Evolutionary conservation across 306 rosid genomes (phyloP).

Genomic region (Aeschynomene evenia): DNA sequence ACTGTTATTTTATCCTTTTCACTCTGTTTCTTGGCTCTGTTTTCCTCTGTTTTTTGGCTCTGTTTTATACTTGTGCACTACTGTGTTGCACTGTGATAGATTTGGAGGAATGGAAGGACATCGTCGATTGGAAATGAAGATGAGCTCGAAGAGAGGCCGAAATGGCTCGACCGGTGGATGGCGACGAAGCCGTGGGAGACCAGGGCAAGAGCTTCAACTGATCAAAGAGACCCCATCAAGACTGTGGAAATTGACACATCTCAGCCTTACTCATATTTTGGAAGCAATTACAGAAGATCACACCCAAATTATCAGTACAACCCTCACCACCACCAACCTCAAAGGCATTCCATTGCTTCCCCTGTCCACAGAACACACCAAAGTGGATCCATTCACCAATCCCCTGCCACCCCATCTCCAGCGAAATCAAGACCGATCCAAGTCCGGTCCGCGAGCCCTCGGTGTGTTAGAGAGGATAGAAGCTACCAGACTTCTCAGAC

Average conservation of each 20-base stretch:
- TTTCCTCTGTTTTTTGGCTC: not conserved
- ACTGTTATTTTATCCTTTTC: not conserved
- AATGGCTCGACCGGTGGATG: constrained; percentile 85
- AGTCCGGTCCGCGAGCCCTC: constrained; percentile 84
- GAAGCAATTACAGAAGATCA: constrained; percentile 63
- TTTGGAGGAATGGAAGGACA: constrained; percentile 60
- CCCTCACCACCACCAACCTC: constrained; percentile 62
- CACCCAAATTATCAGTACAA: constrained; percentile 65
- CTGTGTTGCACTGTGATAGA: constrained; percentile 35
- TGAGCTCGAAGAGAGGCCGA: constrained; percentile 73
- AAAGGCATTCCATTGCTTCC: constrained; percentile 63
- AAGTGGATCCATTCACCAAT: constrained; percentile 46
- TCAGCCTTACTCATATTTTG: constrained; percentile 69
- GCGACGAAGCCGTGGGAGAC: constrained; percentile 84
- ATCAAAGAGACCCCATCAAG: constrained; percentile 77
- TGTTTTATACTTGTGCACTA: constrained; percentile 1
- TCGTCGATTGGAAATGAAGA: constrained; percentile 86
- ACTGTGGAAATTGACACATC: constrained; percentile 88
- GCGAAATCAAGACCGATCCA: constrained; percentile 67
- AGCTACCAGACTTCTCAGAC: constrained; percentile 67
- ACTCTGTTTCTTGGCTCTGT: not conserved
- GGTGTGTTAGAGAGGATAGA: constrained; percentile 65
- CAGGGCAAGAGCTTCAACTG: constrained; percentile 84
- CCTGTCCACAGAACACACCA: constrained; percentile 65
- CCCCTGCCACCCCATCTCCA: constrained; percentile 81